Percentiles rank a stretch among this genome's conserved stretches.
phyloP scores from a whole-genome alignment of 2,329 filamentous ascomycete species.

The Paecilomyces fulvus region DNA sequence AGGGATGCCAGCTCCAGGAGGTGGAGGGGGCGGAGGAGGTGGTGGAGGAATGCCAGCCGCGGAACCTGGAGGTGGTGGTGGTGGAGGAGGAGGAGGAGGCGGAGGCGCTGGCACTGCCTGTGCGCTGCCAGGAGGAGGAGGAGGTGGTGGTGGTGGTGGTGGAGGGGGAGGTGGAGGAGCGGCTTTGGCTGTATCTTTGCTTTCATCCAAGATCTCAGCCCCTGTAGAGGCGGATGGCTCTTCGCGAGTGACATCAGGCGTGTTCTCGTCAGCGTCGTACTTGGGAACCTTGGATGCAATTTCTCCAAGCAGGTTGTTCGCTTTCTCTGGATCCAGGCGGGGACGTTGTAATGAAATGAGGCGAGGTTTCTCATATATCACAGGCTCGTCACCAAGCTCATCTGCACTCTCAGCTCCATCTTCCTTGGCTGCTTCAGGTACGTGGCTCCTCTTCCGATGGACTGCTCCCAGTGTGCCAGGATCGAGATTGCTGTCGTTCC shows the following conservation, averaged over 20 bases:
- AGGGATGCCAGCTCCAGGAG: conserved; percentile 34
- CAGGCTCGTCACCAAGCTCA: conserved; percentile 43
- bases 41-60: conserved; percentile 32
- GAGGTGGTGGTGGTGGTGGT: conserved; percentile 29
- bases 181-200: conserved; percentile 5
- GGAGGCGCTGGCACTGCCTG: conserved; percentile 37
- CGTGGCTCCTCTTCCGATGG: conserved; percentile 46
- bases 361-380: conserved; percentile 69
- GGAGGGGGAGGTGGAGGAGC: conserved; percentile 35
- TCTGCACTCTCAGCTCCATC: conserved; percentile 28
- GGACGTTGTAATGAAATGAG: conserved; percentile 68
- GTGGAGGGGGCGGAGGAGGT: conserved; percentile 41
- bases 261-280: conserved; percentile 56
- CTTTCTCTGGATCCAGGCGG: conserved; percentile 52
- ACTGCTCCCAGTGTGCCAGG: conserved; percentile 68
- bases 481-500: conserved; percentile 52
- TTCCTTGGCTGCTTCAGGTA: conserved; percentile 25
- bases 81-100: conserved; percentile 45
- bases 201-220: conserved; percentile 1
- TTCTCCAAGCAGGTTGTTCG: conserved; percentile 60
- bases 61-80: conserved; percentile 37
- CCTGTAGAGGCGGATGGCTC: conserved; percentile 34
- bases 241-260: conserved; percentile 63
- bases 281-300: conserved; percentile 69
- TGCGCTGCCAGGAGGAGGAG: conserved; percentile 28